Evolutionary conservation across 805 yeast species (phyloP).

Genomic region (Nakazawaea wyomingensis): DNA sequence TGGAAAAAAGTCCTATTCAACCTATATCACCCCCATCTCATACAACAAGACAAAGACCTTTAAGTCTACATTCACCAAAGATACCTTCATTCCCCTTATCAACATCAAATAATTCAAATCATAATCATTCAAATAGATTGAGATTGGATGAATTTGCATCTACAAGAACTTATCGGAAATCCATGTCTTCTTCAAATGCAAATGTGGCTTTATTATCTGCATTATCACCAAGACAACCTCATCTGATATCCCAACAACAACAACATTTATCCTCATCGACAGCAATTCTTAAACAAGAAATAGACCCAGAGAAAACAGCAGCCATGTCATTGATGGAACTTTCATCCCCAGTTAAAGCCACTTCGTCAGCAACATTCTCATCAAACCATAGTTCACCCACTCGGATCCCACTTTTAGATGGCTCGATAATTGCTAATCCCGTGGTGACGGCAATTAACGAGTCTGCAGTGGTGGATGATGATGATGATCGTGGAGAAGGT

Average conservation of each 20-base stretch:
- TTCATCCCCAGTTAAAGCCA: constrained; percentile 38
- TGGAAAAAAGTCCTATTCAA: constrained; percentile 7
- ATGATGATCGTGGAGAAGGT: no score
- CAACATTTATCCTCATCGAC: no score
- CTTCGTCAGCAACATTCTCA: constrained; percentile 1
- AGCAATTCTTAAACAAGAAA: constrained; percentile 8
- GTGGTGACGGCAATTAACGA: background rate
- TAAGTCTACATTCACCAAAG: constrained; percentile 7
- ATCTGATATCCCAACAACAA: no score
- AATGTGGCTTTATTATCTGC: constrained; percentile 11
- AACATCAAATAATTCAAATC: background rate
- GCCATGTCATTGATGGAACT: constrained; percentile 50
- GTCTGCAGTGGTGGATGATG: no score
- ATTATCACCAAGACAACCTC: constrained; percentile 10
- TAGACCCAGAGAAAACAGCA: constrained; percentile 45
- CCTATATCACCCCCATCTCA: constrained; percentile 4
- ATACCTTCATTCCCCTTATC: background rate
- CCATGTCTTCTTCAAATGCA: constrained; percentile 6
- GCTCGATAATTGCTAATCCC: background rate
- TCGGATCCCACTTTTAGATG: background rate
- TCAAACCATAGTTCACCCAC: constrained; percentile 8
- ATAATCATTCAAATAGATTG: background rate
- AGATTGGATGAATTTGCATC: constrained; percentile 12
- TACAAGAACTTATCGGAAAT: constrained; percentile 2
- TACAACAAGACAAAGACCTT: constrained; percentile 9